phyloP scores from a whole-genome alignment of 2,329 filamentous ascomycete species.

The Colletotrichum orchidophilum region DNA sequence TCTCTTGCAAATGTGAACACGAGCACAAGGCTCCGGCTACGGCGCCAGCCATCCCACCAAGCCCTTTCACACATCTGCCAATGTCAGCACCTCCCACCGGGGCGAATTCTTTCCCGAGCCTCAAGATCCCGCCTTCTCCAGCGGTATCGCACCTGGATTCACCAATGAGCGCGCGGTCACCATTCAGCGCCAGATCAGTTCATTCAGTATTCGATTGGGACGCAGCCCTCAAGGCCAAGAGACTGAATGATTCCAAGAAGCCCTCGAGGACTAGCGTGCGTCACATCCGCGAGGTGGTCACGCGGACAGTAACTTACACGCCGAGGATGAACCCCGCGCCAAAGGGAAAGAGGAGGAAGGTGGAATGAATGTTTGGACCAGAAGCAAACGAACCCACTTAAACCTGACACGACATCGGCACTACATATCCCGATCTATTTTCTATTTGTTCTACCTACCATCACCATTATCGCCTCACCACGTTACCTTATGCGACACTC shows the following conservation, averaged over 20 bases:
- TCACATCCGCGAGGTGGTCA: constrained; percentile 88
- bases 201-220: constrained; percentile 85
- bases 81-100: constrained; percentile 70
- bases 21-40: constrained; percentile 54
- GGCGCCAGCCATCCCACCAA: constrained; percentile 52
- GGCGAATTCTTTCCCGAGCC: constrained; percentile 68
- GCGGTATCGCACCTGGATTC: constrained; percentile 74
- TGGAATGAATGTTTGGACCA: constrained; percentile 48
- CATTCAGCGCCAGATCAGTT: constrained; percentile 74
- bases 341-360: constrained; percentile 90
- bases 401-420: neutral
- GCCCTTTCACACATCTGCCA: constrained; percentile 64
- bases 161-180: constrained; percentile 77
- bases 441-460: constrained; percentile 9
- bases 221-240: constrained; percentile 72
- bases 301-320: constrained; percentile 93
- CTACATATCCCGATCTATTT: constrained; percentile 17
- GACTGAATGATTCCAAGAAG: constrained; percentile 67
- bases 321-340: constrained; percentile 87
- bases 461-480: neutral
- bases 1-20: constrained; percentile 65
- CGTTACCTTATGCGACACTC: neutral
- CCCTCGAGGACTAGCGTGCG: constrained; percentile 69
- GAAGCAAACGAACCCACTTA: constrained; percentile 4
- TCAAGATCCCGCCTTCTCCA: constrained; percentile 83